Evolutionary conservation across 2,329 filamentous ascomycete genomes (phyloP).

Genomic region (Penicillium hordei): DNA sequence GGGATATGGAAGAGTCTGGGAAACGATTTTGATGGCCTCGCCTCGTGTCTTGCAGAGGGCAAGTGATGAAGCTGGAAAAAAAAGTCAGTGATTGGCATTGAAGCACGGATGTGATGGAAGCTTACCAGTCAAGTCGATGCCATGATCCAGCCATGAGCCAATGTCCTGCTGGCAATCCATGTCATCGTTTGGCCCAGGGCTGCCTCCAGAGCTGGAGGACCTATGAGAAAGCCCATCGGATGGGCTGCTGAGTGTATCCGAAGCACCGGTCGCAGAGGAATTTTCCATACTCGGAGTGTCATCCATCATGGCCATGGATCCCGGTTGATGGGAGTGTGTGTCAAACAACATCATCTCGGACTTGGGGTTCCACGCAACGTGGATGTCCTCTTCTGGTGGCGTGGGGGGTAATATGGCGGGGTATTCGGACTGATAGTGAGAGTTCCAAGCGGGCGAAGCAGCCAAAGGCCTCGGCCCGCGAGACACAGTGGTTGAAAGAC

Average conservation of each 20-base stretch:
- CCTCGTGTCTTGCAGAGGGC: constrained; percentile 35
- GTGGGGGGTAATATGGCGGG: constrained; percentile 41
- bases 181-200: constrained; percentile 30
- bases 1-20: constrained; percentile 61
- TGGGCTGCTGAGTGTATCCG: constrained; percentile 33
- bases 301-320: constrained; percentile 30
- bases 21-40: constrained; percentile 57
- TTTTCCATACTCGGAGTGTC: constrained; percentile 32
- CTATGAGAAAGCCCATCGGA: constrained; percentile 33
- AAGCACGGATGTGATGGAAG: not conserved
- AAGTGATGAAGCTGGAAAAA: constrained; percentile 38
- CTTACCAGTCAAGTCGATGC: constrained; percentile 40
- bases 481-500: constrained; percentile 37
- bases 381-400: constrained; percentile 43
- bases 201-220: constrained; percentile 35
- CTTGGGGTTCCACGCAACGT: constrained; percentile 39
- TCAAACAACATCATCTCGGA: constrained; percentile 35
- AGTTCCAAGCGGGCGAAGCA: constrained; percentile 28
- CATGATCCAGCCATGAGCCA: constrained; percentile 40
- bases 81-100: constrained; percentile 3
- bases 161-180: constrained; percentile 36
- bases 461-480: constrained; percentile 33
- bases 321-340: constrained; percentile 28
- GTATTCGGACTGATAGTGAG: constrained; percentile 30
- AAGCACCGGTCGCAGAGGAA: constrained; percentile 27